Percentiles rank a stretch among this genome's conserved stretches.
Evolutionary conservation across 352 stramenopile genomes (phyloP).

Genomic region (Lagenidium giganteum): DNA sequence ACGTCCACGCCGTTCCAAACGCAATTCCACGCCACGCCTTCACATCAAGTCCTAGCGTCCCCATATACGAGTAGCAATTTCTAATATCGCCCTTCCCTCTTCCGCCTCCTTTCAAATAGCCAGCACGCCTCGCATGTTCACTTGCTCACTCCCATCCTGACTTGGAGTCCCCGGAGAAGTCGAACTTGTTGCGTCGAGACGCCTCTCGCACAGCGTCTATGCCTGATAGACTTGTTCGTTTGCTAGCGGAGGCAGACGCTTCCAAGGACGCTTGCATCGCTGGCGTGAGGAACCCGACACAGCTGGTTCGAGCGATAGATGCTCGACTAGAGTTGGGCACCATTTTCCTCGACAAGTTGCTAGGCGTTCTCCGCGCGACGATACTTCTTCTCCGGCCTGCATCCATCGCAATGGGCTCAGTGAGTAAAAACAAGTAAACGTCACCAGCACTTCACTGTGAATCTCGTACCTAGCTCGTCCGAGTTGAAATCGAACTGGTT

Average conservation of each 20-base stretch:
- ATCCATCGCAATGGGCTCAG: background rate
- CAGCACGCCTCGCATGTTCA: background rate
- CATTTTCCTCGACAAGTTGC: no score
- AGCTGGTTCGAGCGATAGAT: no score
- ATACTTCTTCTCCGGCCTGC: background rate
- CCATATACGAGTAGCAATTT: no score
- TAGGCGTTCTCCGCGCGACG: no score
- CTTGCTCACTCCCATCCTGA: conserved; percentile 6
- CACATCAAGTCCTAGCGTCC: conserved; percentile 20
- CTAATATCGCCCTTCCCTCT: no score
- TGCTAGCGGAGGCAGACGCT: conserved; percentile 7
- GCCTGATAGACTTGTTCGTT: conserved; percentile 26
- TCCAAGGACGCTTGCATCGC: background rate
- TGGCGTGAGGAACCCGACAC: no score
- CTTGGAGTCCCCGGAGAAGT: conserved; percentile 30
- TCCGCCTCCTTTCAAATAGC: no score
- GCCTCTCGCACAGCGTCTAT: conserved; percentile 36
- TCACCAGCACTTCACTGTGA: no score
- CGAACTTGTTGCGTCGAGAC: conserved; percentile 28
- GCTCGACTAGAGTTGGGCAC: no score
- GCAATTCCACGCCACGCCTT: conserved; percentile 23
- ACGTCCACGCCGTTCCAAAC: conserved; percentile 27
- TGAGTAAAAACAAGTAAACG: no score
- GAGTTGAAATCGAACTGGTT: conserved; percentile 23
- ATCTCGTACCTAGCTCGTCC: conserved; percentile 19